Evolutionary conservation across 1,284 basidiomycete genomes (phyloP), one percentile per base, ranked within the genome.

Genomic region (Grifola frondosa): DNA sequence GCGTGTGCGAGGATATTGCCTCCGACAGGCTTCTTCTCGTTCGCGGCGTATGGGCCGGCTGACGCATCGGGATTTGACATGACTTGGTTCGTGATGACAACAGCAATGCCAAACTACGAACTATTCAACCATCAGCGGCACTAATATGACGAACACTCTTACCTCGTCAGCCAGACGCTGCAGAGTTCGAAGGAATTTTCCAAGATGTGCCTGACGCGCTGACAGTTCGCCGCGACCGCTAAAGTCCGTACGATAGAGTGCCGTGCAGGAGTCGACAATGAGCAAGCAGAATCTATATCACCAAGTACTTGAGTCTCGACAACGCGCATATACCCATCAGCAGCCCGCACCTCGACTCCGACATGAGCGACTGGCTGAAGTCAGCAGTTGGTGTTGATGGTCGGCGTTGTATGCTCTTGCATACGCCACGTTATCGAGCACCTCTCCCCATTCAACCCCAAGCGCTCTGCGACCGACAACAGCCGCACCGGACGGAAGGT

Each of bases 401-500:
- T 99, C 97, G 29, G 95, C 94, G 60, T 99, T 99, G 69, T 99
- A 99, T 48, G 97, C 97, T 58, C 97, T 77, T 2, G 97, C 97
- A 67, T 99, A 99, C 10, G 97, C 97, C 30, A 99, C 91, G 59
- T 99, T 99, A 67, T 99, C 97, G 50, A 99, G 72, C 3, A 98
- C 97, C 64, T 98, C 65, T 99, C 93, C 29, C 95, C 95, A 54
- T 95, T 95, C 55, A 99, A 73, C 6, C 97, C 97, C 61, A 88
- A 95, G 39, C 97, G 78, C 69, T 98, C 96, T 2, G 97, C 96
- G 4, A 97, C 93, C 0, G 96, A 91, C 22, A 99, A 77, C 42
- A 99, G 74, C 47, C 97, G 91, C 26, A 92, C 89, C 13, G 97
- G 97, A 54, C 97, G 92, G 75, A 99, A 99, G 3, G 97, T 99